Evolutionary conservation across 2,329 filamentous ascomycete species (phyloP).

Genomic region (Clonostachys chloroleuca): DNA sequence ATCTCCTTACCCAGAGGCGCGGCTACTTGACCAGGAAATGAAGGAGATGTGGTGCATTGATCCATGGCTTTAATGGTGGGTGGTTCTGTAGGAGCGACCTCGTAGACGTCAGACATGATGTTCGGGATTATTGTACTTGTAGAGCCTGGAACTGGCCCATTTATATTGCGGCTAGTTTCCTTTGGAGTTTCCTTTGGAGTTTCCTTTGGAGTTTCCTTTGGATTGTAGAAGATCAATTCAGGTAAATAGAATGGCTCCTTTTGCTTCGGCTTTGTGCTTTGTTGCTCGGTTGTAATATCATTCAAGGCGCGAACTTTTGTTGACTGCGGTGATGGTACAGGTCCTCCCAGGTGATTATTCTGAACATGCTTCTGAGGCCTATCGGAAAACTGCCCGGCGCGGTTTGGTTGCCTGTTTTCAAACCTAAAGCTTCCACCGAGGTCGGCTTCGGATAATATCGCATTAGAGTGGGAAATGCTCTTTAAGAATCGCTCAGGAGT

Average conservation of each 20-base stretch:
- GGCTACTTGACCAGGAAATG: no score
- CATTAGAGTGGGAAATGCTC: not conserved
- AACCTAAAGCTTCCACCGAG: slow-evolving; percentile 15
- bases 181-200: no score
- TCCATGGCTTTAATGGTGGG: no score
- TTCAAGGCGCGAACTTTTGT: no score
- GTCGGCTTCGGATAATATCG: slow-evolving; percentile 8
- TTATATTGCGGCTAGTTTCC: not conserved
- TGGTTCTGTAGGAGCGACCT: no score
- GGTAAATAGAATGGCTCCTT: not conserved
- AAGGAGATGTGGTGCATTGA: no score
- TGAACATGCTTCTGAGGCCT: slow-evolving; percentile 3
- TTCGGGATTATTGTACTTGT: no score
- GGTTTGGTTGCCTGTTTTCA: slow-evolving; percentile 8
- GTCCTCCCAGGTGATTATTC: no score
- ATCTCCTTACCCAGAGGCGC: no score
- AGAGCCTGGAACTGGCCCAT: no score
- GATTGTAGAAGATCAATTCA: not conserved
- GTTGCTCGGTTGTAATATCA: not conserved
- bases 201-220: not conserved
- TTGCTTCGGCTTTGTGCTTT: not conserved
- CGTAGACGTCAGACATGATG: no score
- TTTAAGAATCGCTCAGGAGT: not conserved
- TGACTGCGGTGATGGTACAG: no score
- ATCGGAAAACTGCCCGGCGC: slow-evolving; percentile 12